Percentiles rank a stretch among this genome's conserved stretches.
These are phyloP conservation scores for Leccinum obscurum DNA, from an alignment of 768 basidiomycete species.

Conservation along the genomic window DNA sequence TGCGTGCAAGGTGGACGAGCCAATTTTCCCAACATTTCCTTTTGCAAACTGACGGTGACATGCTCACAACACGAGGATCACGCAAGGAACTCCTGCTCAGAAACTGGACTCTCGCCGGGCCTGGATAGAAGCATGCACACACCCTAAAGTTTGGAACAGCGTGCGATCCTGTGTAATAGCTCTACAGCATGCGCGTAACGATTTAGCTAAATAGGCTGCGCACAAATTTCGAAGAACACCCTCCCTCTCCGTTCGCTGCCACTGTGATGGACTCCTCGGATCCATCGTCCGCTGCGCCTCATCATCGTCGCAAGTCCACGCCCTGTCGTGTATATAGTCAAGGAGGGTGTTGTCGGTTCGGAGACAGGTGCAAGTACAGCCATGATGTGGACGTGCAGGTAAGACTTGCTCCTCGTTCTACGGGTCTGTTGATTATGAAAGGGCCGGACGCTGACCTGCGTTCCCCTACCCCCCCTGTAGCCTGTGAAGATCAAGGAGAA, in stretches of 20 bases:
- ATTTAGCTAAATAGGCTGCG: constrained; percentile 5
- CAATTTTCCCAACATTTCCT: background rate
- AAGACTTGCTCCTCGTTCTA: background rate
- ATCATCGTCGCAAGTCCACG: constrained; percentile 2
- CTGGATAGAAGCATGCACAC: background rate
- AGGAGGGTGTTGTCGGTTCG: constrained; percentile 28
- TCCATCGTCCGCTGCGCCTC: background rate
- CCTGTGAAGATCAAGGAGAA: background rate
- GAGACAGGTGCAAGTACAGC: constrained; percentile 25
- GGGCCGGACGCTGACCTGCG: background rate
- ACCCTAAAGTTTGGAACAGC: too few species aligned
- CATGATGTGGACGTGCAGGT: constrained; percentile 19
- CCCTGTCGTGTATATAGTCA: constrained; percentile 25
- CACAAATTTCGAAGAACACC: background rate
- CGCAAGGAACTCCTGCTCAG: background rate
- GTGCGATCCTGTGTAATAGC: background rate
- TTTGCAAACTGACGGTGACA: too few species aligned
- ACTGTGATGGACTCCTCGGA: constrained; percentile 9
- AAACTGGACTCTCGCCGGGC: background rate
- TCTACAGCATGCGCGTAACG: background rate
- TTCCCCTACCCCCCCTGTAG: background rate
- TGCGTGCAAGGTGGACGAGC: background rate
- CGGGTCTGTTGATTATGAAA: background rate
- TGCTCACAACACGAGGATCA: background rate
- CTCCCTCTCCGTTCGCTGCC: background rate